Evolutionary conservation across 108 stramenopile species (phyloP), one percentile per base, ranked within the genome.

Genomic region (Stephanodiscus minutulus): DNA sequence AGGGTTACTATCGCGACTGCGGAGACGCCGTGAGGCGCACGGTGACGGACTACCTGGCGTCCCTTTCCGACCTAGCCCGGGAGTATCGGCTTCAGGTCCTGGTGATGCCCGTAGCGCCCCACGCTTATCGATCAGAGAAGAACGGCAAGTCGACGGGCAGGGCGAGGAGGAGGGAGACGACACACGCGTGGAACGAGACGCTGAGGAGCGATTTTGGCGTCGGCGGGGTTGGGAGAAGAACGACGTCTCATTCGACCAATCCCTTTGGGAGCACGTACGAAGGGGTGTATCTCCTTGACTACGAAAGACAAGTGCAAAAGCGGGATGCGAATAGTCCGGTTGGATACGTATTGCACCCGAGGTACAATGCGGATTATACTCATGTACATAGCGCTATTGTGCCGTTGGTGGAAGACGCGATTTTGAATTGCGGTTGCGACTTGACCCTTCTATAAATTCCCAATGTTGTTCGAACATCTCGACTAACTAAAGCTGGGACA

Each of bases 361-460:
- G 25, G 7, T 85, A 53, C 57, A 83, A 87, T 75, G 86, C 86
- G 13, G 86, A 87, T 48, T 82, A 70, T 37, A 87, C 86, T 17
- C 86, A 87, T 75, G 82, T 83, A 24, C 85, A 87, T 41, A 82
- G 82, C 61, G 82, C 86, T 7, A 76, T 87, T 33, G 60, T 75
- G 5, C 63, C 66, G 11, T 68, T 64, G 13, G 21, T 86, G 11
- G 70, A 78, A 63, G 43, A 72, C n/a, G 73, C 83, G 21, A 31
- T 83, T 47, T 28, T 36, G 21, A 43, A 72, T 28, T 77, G 70
- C 35, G 76, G 73, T 31, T 81, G 80, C 48, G 68, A 76, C 35
- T 57, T 74, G 18, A 58, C 43, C 24, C 57, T 53, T 27, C 9
- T 71, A 41, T 71, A 47, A 77, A 35, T 17, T 0, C 13, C 0